phyloP scores from a whole-genome alignment of 2,329 filamentous ascomycete genomes.

The Colletotrichum phormii region DNA sequence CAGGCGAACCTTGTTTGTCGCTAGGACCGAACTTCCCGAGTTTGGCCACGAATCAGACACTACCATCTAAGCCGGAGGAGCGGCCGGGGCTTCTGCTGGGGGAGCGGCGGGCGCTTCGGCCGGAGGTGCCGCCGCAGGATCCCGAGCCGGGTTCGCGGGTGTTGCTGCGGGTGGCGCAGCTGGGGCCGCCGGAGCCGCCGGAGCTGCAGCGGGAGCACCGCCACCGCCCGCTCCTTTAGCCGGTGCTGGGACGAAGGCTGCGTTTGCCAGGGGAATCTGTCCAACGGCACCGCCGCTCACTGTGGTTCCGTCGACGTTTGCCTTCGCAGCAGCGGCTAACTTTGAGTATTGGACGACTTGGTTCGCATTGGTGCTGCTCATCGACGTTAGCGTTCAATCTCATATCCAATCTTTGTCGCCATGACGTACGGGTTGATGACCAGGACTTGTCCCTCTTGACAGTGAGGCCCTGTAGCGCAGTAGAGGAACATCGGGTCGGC shows the following conservation, averaged over 20 bases:
- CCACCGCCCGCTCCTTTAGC: conserved; percentile 30
- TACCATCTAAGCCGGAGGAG: background rate
- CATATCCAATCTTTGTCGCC: too few species aligned
- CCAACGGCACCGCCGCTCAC: conserved; percentile 44
- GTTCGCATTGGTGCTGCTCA: conserved; percentile 39
- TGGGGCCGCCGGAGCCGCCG: background rate
- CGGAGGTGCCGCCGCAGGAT: background rate
- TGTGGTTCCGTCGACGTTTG: conserved; percentile 43
- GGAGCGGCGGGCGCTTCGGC: background rate
- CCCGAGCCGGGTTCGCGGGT: background rate
- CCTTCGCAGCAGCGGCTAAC: conserved; percentile 36
- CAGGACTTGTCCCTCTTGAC: conserved; percentile 62
- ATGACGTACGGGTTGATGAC: conserved; percentile 59
- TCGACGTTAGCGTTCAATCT: conserved; percentile 14
- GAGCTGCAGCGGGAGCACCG: background rate
- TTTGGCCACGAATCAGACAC: background rate
- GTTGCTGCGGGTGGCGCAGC: background rate
- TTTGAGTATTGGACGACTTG: conserved; percentile 46
- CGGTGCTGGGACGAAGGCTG: conserved; percentile 43
- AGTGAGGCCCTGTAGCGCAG: conserved; percentile 61
- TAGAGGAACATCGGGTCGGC: conserved; percentile 62
- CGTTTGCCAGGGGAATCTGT: conserved; percentile 43
- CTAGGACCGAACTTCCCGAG: background rate
- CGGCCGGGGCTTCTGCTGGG: background rate
- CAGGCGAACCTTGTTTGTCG: background rate